phyloP scores from a whole-genome alignment of 345 rosid genomes.

The Sisymbrium irio region DNA sequence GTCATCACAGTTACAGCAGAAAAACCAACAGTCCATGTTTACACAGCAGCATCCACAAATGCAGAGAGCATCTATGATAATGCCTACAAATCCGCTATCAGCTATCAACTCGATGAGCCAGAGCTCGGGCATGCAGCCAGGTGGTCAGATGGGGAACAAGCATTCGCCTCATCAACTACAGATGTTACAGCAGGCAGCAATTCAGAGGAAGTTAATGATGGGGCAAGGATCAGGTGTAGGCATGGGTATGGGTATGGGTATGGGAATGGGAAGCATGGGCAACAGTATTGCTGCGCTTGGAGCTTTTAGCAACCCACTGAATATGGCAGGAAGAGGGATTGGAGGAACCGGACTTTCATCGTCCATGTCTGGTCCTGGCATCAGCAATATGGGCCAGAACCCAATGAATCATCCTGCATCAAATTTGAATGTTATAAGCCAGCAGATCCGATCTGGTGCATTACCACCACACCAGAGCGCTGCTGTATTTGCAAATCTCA shows the following conservation, averaged over 20 bases:
- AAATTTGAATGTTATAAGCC: constrained; percentile 51
- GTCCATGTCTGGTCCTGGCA: constrained; percentile 64
- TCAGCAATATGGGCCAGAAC: constrained; percentile 64
- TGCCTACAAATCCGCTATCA: constrained; percentile 56
- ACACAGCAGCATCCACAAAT: constrained; percentile 64
- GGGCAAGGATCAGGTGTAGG: constrained; percentile 57
- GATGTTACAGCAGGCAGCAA: constrained; percentile 53
- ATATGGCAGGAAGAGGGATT: constrained; percentile 70
- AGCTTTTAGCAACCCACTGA: constrained; percentile 52
- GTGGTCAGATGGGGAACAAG: constrained; percentile 74
- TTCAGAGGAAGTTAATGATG: constrained; percentile 71
- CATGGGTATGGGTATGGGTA: constrained; percentile 44
- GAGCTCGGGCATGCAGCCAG: constrained; percentile 67
- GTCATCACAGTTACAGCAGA: constrained; percentile 42
- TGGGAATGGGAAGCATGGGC: constrained; percentile 60
- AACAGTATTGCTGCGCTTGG: constrained; percentile 63
- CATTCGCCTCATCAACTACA: constrained; percentile 64
- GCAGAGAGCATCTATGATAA: constrained; percentile 67
- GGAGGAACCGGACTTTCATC: constrained; percentile 71
- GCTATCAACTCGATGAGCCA: constrained; percentile 62
- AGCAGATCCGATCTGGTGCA: constrained; percentile 53
- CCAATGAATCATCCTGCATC: constrained; percentile 55
- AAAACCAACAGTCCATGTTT: constrained; percentile 53
- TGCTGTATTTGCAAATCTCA: constrained; percentile 35
- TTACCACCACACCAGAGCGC: constrained; percentile 37